These are phyloP conservation scores for Cylindrodendrum hubeiense DNA, from an alignment of 2,329 filamentous ascomycete species.

Conservation along the genomic window DNA sequence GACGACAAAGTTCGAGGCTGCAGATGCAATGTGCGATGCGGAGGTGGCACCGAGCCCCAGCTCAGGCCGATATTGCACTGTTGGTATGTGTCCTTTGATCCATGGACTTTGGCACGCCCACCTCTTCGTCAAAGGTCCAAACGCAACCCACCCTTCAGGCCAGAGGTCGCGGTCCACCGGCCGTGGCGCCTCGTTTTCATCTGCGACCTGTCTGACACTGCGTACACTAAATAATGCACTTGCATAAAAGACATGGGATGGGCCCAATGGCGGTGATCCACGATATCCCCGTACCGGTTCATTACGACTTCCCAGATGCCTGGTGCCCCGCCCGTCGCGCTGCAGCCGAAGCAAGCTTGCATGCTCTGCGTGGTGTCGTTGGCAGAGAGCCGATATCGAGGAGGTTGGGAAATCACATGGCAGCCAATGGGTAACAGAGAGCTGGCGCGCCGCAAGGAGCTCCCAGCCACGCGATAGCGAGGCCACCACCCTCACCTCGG, in stretches of 20 bases:
- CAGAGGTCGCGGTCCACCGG: conserved; percentile 17
- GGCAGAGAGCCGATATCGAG: conserved; percentile 30
- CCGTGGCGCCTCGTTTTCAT: conserved; percentile 28
- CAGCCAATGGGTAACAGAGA: conserved; percentile 33
- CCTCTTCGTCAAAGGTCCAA: conserved; percentile 31
- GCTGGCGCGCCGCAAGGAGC: conserved; percentile 25
- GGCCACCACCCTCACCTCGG: conserved; percentile 12
- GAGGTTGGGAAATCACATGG: conserved; percentile 38
- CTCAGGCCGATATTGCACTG: conserved; percentile 13
- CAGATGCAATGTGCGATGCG: conserved; percentile 22
- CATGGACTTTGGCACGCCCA: conserved; percentile 25
- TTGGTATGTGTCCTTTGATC: conserved; percentile 9
- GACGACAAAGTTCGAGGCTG: conserved; percentile 30
- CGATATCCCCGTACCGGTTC: conserved; percentile 43
- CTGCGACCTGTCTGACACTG: conserved; percentile 33
- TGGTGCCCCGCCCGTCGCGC: conserved; percentile 34
- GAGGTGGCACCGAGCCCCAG: conserved; percentile 29
- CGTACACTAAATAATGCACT: conserved; percentile 43
- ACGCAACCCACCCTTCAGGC: conserved; percentile 27
- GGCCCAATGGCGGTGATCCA: conserved; percentile 49
- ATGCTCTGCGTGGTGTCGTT: conserved; percentile 23
- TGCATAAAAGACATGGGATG: conserved; percentile 36
- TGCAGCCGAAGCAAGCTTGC: conserved; percentile 39
- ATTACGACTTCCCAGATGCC: conserved; percentile 41
- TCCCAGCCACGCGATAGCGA: conserved; percentile 32